Evolutionary conservation across 495 filamentous ascomycete genomes (phyloP).

Genomic region (Xylaria castorea): DNA sequence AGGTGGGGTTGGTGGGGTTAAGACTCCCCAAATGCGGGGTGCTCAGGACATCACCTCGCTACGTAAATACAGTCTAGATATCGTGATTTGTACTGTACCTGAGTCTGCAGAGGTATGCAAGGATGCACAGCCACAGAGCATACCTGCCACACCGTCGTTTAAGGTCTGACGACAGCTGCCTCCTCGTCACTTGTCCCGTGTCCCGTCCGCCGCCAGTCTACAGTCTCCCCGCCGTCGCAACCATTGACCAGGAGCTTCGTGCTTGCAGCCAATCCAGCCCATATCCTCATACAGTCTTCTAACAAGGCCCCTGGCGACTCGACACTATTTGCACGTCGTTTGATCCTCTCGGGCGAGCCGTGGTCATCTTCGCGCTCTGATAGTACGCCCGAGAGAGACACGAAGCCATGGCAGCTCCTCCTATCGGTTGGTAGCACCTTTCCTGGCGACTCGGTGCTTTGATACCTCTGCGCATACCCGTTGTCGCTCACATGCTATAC

Average conservation of each 20-base stretch:
- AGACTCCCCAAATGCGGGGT: not conserved
- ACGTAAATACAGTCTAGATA: not conserved
- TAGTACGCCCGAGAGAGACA: constrained; percentile 21
- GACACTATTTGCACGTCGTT: not conserved
- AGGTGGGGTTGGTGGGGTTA: constrained; percentile 17
- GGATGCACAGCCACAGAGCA: constrained; percentile 19
- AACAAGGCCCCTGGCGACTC: not conserved
- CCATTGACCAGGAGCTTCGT: constrained; percentile 2
- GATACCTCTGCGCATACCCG: not conserved
- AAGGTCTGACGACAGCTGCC: constrained; percentile 25
- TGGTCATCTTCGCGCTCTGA: constrained; percentile 17
- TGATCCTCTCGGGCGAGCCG: constrained; percentile 20
- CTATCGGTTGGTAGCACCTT: constrained; percentile 37
- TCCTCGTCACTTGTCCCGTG: constrained; percentile 18
- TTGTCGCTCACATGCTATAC: constrained; percentile 24
- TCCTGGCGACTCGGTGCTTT: constrained; percentile 4
- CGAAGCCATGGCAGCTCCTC: constrained; percentile 40
- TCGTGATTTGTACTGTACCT: not conserved
- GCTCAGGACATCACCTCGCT: not conserved
- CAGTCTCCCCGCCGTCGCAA: constrained; percentile 21
- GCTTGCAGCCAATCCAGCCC: not conserved
- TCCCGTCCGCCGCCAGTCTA: constrained; percentile 12
- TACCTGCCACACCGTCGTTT: not conserved
- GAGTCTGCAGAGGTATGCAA: not conserved
- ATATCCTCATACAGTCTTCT: too few species aligned